phyloP scores from a whole-genome alignment of 306 rosid genomes.

The Ormosia semicastrata region DNA sequence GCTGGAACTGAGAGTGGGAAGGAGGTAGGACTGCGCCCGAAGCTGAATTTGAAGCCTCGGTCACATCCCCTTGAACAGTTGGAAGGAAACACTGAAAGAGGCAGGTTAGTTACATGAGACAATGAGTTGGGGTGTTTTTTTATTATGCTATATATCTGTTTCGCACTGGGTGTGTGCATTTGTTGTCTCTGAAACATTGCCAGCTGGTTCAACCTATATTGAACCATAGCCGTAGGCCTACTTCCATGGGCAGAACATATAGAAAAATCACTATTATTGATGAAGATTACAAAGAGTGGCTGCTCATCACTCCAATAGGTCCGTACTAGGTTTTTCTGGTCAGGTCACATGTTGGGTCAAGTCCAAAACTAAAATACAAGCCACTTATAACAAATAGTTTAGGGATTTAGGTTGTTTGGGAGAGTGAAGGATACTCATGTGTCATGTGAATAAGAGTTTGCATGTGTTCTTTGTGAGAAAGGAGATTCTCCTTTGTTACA shows the following conservation, averaged over 20 bases:
- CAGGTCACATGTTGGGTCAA: neutral
- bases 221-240: neutral
- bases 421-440: neutral
- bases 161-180: neutral
- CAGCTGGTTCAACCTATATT: slow-evolving; percentile 5
- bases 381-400: neutral
- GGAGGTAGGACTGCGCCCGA: slow-evolving; percentile 72
- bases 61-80: slow-evolving; percentile 58
- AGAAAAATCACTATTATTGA: neutral
- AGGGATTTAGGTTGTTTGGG: neutral
- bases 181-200: slow-evolving; percentile 15
- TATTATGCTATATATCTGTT: neutral
- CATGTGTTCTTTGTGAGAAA: slow-evolving; percentile 13
- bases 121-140: slow-evolving; percentile 15
- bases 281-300: neutral
- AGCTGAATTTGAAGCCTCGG: slow-evolving; percentile 87
- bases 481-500: neutral
- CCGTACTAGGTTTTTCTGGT: neutral
- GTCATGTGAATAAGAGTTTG: neutral
- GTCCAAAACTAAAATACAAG: neutral
- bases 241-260: neutral
- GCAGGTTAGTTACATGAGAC: slow-evolving; percentile 52
- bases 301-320: neutral
- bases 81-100: slow-evolving; percentile 65
- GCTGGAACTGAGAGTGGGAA: slow-evolving; percentile 59